Percentiles rank a stretch among this genome's conserved stretches.
Conservation (phyloP, 140 eudicot genomes). For the Anethum foeniculum region DNA sequence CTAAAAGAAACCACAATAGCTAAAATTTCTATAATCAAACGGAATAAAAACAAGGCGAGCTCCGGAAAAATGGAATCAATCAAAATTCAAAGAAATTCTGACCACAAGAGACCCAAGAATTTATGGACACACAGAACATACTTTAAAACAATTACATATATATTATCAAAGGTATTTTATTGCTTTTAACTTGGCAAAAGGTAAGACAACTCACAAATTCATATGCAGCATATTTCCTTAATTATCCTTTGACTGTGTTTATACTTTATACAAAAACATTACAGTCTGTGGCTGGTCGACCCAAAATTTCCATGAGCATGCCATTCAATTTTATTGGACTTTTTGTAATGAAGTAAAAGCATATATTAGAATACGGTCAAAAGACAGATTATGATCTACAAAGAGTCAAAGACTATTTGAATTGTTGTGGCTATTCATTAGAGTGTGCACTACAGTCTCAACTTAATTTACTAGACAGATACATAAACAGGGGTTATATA, state of each 20-base stretch:
- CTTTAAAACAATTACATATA: neutral
- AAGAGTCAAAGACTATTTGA: no score
- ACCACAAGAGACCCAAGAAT: neutral
- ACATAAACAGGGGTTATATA: neutral
- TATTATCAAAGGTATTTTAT: neutral
- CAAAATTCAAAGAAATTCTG: neutral
- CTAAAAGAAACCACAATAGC: neutral
- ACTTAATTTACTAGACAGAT: neutral
- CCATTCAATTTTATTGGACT: neutral
- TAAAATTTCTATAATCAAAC: neutral
- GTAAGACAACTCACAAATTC: neutral
- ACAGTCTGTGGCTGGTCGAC: neutral
- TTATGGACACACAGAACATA: neutral
- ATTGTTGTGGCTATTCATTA: neutral
- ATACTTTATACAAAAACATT: neutral
- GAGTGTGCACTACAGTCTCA: neutral
- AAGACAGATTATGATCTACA: neutral
- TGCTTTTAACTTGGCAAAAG: neutral
- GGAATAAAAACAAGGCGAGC: neutral
- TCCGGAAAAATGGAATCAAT: neutral
- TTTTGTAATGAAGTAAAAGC: neutral
- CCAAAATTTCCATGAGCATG: neutral
- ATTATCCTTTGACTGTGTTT: neutral
- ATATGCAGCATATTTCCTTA: neutral
- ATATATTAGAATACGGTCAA: neutral